These are phyloP conservation scores for Aspergillus candidus DNA, from an alignment of 2,329 filamentous ascomycete genomes.

Conservation along the genomic window DNA sequence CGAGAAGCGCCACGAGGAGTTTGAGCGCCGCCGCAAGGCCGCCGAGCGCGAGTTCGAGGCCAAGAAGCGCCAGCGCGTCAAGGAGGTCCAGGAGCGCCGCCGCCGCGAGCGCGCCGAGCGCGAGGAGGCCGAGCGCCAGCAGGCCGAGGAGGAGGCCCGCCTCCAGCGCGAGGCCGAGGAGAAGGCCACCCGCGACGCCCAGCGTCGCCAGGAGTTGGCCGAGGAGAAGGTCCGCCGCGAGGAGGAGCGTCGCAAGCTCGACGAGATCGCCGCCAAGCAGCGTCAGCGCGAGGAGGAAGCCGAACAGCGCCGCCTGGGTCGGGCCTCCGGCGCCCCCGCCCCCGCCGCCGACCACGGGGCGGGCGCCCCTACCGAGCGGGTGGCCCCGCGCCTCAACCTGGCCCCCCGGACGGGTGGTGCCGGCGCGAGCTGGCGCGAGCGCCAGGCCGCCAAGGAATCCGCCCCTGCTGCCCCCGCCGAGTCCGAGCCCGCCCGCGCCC, in stretches of 20 bases:
- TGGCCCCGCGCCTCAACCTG: slow-evolving; percentile 52
- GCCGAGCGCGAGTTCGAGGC: slow-evolving; percentile 90
- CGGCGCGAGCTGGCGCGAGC: slow-evolving; percentile 53
- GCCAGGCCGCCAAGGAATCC: slow-evolving; percentile 47
- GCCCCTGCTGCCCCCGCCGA: slow-evolving; percentile 12
- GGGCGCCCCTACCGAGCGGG: slow-evolving; percentile 46
- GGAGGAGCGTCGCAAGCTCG: slow-evolving; percentile 56
- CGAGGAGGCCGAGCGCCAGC: slow-evolving; percentile 73
- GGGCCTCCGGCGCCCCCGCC: slow-evolving; percentile 49
- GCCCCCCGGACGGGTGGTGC: slow-evolving; percentile 42
- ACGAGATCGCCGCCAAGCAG: slow-evolving; percentile 60
- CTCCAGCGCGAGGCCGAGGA: slow-evolving; percentile 77
- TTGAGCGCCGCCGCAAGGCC: slow-evolving; percentile 85
- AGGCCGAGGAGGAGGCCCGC: slow-evolving; percentile 81
- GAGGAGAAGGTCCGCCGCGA: slow-evolving; percentile 62
- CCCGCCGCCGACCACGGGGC: slow-evolving; percentile 36
- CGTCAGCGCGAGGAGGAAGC: slow-evolving; percentile 83
- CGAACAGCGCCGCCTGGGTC: slow-evolving; percentile 64
- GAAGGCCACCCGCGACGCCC: slow-evolving; percentile 70
- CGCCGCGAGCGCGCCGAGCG: slow-evolving; percentile 75
- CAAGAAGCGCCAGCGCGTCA: slow-evolving; percentile 80
- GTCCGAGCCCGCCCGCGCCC: slow-evolving; percentile 18
- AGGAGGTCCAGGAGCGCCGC: slow-evolving; percentile 78
- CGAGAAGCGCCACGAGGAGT: slow-evolving; percentile 85
- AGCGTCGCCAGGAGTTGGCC: slow-evolving; percentile 64